Conservation (phyloP, 176 grass and related monocot species). For the Oryza coarctata region DNA sequence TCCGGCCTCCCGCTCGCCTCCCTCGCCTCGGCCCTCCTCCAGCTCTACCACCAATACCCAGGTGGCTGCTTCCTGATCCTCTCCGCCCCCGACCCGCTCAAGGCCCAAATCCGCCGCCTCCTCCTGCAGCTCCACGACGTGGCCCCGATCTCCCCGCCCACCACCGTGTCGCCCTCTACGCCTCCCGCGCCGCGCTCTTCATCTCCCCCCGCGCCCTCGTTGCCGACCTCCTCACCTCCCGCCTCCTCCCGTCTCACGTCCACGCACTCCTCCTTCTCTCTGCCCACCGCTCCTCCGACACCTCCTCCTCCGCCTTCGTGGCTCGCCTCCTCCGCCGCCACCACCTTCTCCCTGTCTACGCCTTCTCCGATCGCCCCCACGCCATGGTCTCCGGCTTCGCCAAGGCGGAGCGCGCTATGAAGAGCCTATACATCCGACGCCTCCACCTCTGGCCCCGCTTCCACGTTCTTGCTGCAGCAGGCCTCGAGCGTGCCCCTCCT, state of each 20-base stretch:
- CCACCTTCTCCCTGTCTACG: slow-evolving; percentile 60
- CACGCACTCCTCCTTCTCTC: slow-evolving; percentile 62
- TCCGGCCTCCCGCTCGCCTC: slow-evolving; percentile 69
- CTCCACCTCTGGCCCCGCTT: slow-evolving; percentile 96
- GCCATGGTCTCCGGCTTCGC: slow-evolving; percentile 88
- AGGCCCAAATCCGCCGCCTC: slow-evolving; percentile 41
- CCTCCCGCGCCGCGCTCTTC: slow-evolving; percentile 64
- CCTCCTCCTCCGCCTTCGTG: slow-evolving; percentile 83
- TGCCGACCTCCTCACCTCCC: slow-evolving; percentile 88
- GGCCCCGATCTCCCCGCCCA: slow-evolving; percentile 58
- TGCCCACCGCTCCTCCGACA: slow-evolving; percentile 65
- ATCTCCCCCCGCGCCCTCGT: slow-evolving; percentile 78
- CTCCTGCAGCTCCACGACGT: slow-evolving; percentile 60
- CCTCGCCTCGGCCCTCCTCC: slow-evolving; percentile 55
- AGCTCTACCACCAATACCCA: slow-evolving; percentile 53
- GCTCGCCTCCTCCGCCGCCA: slow-evolving; percentile 63
- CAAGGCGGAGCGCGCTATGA: slow-evolving; percentile 88
- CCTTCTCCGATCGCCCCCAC: slow-evolving; percentile 83
- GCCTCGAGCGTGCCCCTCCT: slow-evolving; percentile 74
- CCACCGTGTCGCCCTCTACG: slow-evolving; percentile 69
- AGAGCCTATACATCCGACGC: slow-evolving; percentile 78
- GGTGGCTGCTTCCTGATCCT: slow-evolving; percentile 69
- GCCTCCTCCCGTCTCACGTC: slow-evolving; percentile 53
- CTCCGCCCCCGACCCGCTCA: slow-evolving; percentile 66
- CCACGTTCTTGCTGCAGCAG: slow-evolving; percentile 71